These are phyloP conservation scores for Tilletia walkeri DNA, from an alignment of 1,284 basidiomycete species.

Conservation along the genomic window DNA sequence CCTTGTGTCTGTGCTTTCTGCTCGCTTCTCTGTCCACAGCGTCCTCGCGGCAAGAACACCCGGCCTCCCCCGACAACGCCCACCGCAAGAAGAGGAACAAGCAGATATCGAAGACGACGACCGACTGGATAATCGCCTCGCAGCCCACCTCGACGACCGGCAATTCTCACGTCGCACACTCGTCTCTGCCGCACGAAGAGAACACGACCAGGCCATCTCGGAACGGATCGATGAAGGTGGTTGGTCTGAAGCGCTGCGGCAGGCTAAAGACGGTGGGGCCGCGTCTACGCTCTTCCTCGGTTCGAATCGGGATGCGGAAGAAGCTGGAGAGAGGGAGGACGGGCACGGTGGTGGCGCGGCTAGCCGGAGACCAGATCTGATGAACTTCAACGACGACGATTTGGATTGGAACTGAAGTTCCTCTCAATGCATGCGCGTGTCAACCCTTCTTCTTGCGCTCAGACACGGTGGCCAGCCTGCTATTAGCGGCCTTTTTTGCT, in stretches of 20 bases:
- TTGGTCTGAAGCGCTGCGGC: constrained; percentile 36
- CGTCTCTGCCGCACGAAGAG: constrained; percentile 1
- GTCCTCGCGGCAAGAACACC: constrained; percentile 2
- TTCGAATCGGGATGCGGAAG: neutral
- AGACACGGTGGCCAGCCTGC: too few relatives aligned
- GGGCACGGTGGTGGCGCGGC: constrained; percentile 22
- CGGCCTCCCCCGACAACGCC: neutral
- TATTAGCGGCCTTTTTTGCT: too few relatives aligned
- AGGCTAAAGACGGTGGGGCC: constrained; percentile 32
- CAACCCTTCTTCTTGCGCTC: too few relatives aligned
- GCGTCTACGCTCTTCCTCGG: neutral
- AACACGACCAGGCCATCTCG: constrained; percentile 21
- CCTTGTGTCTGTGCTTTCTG: neutral
- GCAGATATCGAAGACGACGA: neutral
- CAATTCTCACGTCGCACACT: neutral
- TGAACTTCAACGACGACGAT: constrained; percentile 44
- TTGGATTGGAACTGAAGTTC: constrained; percentile 42
- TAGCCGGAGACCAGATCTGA: constrained; percentile 21
- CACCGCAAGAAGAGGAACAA: neutral
- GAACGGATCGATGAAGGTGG: constrained; percentile 51
- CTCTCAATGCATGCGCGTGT: neutral
- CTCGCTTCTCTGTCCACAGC: neutral
- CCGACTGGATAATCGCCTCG: constrained; percentile 4
- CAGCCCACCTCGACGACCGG: constrained; percentile 11
- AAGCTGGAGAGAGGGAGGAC: constrained; percentile 27